Conservation (phyloP, 1,139 yeast genomes). For the Lodderomyces beijingensis region DNA sequence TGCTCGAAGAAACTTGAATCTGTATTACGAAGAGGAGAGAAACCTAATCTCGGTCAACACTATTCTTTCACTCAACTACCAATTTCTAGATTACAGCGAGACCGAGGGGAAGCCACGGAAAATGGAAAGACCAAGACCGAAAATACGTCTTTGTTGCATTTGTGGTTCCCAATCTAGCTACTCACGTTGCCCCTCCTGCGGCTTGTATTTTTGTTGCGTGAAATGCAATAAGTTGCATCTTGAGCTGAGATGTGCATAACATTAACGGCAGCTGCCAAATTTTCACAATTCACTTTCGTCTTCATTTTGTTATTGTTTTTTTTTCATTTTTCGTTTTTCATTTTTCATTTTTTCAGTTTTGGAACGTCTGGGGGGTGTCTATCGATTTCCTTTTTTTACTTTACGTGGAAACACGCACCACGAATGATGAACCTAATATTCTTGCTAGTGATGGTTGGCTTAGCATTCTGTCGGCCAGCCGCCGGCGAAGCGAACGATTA, state of each 20-base stretch:
- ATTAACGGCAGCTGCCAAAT: slow-evolving; percentile 1
- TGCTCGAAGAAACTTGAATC: slow-evolving; percentile 42
- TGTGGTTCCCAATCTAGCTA: slow-evolving; percentile 39
- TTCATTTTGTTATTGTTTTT: not conserved
- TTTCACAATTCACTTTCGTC: slow-evolving; percentile 1
- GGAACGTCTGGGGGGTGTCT: too few species aligned
- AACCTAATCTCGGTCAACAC: slow-evolving; percentile 41
- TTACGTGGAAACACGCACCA: not conserved
- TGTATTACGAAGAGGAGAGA: slow-evolving; percentile 46
- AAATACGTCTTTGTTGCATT: slow-evolving; percentile 39
- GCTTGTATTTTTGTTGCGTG: slow-evolving; percentile 41
- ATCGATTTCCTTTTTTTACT: not conserved
- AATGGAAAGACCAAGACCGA: slow-evolving; percentile 25
- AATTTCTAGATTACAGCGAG: slow-evolving; percentile 34
- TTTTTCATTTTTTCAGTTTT: too few species aligned
- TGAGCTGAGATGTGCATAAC: slow-evolving; percentile 39
- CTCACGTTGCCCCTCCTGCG: slow-evolving; percentile 39
- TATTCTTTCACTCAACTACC: slow-evolving; percentile 37
- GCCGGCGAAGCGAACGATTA: slow-evolving; percentile 18
- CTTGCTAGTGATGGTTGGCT: not conserved
- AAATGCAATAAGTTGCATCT: slow-evolving; percentile 38
- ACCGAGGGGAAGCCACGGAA: slow-evolving; percentile 13
- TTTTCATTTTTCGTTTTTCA: not conserved
- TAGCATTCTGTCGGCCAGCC: not conserved
- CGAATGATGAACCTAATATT: slow-evolving; percentile 3